Base-by-base conservation (phyloP, 192 early-diverging fungal genomes). In the Coemansia umbellata region DNA sequence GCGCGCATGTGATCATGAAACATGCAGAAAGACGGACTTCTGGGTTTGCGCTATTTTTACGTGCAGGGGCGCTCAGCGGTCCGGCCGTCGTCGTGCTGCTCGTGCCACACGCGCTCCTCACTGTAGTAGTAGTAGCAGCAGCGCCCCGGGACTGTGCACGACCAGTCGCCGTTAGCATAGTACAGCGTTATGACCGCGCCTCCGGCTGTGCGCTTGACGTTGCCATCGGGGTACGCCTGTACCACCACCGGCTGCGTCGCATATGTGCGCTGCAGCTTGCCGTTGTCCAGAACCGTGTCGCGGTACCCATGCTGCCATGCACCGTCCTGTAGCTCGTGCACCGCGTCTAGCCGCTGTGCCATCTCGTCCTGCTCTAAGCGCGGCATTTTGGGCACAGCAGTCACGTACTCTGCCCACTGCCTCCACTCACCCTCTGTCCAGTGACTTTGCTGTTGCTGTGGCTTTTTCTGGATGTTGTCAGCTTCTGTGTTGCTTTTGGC, bases 131-230 rank as follows among this genome's bases (percentile, higher is more conserved):
- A 74, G 23, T 48, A 74, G 8, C 30, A 47, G 44, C 28, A 18
- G 32, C 30, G 47, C 14, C 17, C 47, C 22, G 31, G 37, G 5
- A 15, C 42, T 2, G 55, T 32, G 35, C 71, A 74, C 8, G 60
- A 58, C 71, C 71, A 74, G 48, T 74, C 71, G 43, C 71, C 71
- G 32, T 74, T 74, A 8, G 47, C 55, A 39, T 59, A 74, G 33
- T 55, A 74, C 41, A 74, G 53, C 27, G 71, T 74, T 4, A 50
- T 61, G 9, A 63, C 61, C 30, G 42, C 22, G 15, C 33, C 21
- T 0, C 4, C 24, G 24, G 47, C 55, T 2, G 59, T 54, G 33
- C 71, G 71, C 51, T 74, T 74, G 40, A 74, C 52, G 27, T 67
- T 67, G 50, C 71, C 71, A 31, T 74, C 71, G 0, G 60, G 42